These are phyloP conservation scores for Chenopodium quinoa DNA, from an alignment of 148 eudicot genomes.

Conservation along the genomic window DNA sequence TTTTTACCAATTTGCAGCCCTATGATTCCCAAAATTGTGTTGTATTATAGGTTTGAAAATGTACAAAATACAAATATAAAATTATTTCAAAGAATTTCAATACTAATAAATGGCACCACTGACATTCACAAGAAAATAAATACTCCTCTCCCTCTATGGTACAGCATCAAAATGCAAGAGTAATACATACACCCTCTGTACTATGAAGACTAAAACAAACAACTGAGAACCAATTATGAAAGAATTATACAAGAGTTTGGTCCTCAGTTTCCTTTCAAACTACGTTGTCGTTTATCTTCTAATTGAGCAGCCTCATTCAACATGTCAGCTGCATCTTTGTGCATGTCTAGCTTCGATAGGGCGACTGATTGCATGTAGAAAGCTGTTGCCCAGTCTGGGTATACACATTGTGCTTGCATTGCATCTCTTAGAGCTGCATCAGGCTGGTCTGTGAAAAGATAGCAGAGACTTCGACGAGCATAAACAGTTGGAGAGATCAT, in stretches of 20 bases:
- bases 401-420: constrained; percentile 91
- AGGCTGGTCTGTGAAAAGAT: constrained; percentile 82
- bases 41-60: constrained; percentile 14
- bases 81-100: constrained; percentile 17
- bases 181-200: constrained; percentile 29
- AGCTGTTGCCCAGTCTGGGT: constrained; percentile 93
- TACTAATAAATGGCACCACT: constrained; percentile 9
- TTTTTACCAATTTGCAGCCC: not conserved
- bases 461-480: constrained; percentile 79
- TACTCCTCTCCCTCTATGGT: constrained; percentile 19
- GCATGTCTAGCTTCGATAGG: constrained; percentile 86
- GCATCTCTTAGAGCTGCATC: constrained; percentile 92
- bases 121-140: not conserved
- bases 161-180: constrained; percentile 13
- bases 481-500: constrained; percentile 90
- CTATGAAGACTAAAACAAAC: constrained; percentile 22
- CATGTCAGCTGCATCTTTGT: constrained; percentile 92
- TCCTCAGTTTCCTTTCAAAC: constrained; percentile 34
- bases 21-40: constrained; percentile 22
- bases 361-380: constrained; percentile 95
- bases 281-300: constrained; percentile 63
- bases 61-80: constrained; percentile 5
- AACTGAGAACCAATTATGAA: constrained; percentile 16
- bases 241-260: constrained; percentile 22
- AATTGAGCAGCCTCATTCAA: constrained; percentile 77